Base-by-base conservation (phyloP, 1,284 basidiomycete genomes). In the Moesziomyces antarcticus region DNA sequence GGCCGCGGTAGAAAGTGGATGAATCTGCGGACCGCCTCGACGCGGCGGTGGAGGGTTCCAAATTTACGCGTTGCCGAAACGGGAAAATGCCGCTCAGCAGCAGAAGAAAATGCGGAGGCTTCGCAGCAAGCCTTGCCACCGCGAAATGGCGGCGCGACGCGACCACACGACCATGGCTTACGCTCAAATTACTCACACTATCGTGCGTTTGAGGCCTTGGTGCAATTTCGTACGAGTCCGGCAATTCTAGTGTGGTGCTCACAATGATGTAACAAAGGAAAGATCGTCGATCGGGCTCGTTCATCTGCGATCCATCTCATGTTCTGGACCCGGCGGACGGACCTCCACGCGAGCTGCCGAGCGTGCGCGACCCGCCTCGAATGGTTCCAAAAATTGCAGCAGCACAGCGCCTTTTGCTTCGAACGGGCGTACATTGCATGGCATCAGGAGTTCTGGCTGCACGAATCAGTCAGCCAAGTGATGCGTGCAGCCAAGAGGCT, bases 331-430 rank as follows among this genome's bases (percentile, higher is more conserved):
- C 44, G 50, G 51, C 54, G 64, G 53, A 53, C 58, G 50, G 58
- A 50, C 58, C 65, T 68, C 65, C 65, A 68, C 65, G 58, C 64
- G 57, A 55, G 43, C 27, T 25, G 24, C 18, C 21, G 43, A 13
- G 43, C 5, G 11, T 44, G 43, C 43, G n/a, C 20, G 43, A 13
- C 43, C 21, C 7, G n/a, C 21, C 7, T 14, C 13, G 11, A 13
- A 4, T 16, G 25, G 27, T 21, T 22, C 18, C 18, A 37, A 20
- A 33, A 47, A 56, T 21, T 9, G 6, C 33, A 16, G 30, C 10
- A 14, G 27, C 47, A 40, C 37, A 40, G 37, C 37, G 37, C 37
- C 18, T 18, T 40, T 8, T 13, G 30, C 30, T 3, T 33, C 30
- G 30, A 33, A 33, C 13, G 30, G 25, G 25, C 25, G 25, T 27